Evolutionary conservation across 208 protist genomes (phyloP).

Genomic region (Paratrypanosoma confusum): DNA sequence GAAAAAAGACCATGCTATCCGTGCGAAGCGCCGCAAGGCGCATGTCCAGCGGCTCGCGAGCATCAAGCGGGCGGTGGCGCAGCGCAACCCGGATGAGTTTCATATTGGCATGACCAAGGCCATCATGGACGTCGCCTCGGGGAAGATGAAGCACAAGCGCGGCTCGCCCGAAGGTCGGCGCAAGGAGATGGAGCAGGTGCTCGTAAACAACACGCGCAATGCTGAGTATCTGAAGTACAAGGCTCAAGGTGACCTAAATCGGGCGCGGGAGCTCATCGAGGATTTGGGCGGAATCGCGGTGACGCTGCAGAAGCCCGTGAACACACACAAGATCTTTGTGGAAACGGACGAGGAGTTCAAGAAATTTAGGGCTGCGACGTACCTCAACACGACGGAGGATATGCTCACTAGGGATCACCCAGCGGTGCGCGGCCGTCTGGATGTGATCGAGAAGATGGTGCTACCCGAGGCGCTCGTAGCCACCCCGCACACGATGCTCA

Average conservation of each 20-base stretch:
- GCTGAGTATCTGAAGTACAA: conserved; percentile 82
- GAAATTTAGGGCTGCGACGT: conserved; percentile 50
- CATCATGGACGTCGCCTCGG: conserved; percentile 73
- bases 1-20: conserved; percentile 87
- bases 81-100: conserved; percentile 92
- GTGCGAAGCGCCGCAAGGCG: conserved; percentile 57
- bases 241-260: conserved; percentile 40
- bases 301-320: conserved; percentile 44
- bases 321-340: conserved; percentile 82
- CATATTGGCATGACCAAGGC: conserved; percentile 89
- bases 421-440: conserved; percentile 52
- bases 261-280: conserved; percentile 60
- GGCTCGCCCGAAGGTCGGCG: conserved; percentile 29
- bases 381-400: conserved; percentile 75
- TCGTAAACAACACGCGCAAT: conserved; percentile 61
- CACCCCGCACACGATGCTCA: conserved; percentile 47
- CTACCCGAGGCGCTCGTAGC: conserved; percentile 76
- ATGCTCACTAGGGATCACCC: conserved; percentile 82
- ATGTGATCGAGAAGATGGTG: conserved; percentile 66
- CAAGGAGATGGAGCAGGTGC: conserved; percentile 41
- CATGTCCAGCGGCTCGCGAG: conserved; percentile 66
- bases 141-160: conserved; percentile 59
- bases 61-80: conserved; percentile 72
- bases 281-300: conserved; percentile 60
- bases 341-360: conserved; percentile 72